phyloP scores from a whole-genome alignment of 2,329 filamentous ascomycete genomes.

The Claviceps pazoutovae region DNA sequence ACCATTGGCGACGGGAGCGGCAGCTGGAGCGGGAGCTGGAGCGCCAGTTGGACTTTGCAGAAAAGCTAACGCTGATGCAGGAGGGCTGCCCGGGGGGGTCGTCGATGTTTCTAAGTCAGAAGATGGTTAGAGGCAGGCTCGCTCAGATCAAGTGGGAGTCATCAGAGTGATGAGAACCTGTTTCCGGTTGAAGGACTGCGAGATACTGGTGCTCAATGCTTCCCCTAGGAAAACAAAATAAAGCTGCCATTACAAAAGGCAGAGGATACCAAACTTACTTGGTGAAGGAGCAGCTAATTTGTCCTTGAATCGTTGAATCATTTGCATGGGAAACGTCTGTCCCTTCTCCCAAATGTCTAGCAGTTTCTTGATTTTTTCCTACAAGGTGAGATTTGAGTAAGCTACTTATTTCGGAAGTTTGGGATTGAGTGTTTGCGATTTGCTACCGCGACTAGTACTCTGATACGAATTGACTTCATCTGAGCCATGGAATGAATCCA shows the following conservation, averaged over 20 bases:
- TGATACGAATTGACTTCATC: neutral
- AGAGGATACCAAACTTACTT: conserved; percentile 41
- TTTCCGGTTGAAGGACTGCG: neutral
- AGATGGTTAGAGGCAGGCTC: conserved; percentile 4
- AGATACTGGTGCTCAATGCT: neutral
- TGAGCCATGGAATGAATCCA: neutral
- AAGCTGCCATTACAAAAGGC: neutral
- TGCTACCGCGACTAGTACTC: conserved; percentile 11
- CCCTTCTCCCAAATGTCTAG: conserved; percentile 97
- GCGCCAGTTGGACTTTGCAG: conserved; percentile 24
- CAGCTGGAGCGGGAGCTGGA: conserved; percentile 3
- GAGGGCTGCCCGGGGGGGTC: conserved; percentile 53
- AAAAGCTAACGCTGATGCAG: conserved; percentile 29
- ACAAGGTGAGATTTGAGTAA: conserved; percentile 34
- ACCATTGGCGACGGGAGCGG: conserved; percentile 24
- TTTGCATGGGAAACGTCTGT: conserved; percentile 68
- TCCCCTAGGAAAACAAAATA: neutral
- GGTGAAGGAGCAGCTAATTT: conserved; percentile 52
- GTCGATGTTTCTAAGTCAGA: conserved; percentile 48
- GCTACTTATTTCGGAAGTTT: conserved; percentile 15
- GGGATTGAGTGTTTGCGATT: conserved; percentile 8
- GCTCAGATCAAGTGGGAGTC: neutral
- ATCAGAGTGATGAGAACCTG: neutral
- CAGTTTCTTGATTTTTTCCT: conserved; percentile 89
- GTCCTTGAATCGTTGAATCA: conserved; percentile 73